Evolutionary conservation across 495 filamentous ascomycete species (phyloP), one percentile per base, ranked within the genome.

Genomic region (Xylaria flabelliformis): DNA sequence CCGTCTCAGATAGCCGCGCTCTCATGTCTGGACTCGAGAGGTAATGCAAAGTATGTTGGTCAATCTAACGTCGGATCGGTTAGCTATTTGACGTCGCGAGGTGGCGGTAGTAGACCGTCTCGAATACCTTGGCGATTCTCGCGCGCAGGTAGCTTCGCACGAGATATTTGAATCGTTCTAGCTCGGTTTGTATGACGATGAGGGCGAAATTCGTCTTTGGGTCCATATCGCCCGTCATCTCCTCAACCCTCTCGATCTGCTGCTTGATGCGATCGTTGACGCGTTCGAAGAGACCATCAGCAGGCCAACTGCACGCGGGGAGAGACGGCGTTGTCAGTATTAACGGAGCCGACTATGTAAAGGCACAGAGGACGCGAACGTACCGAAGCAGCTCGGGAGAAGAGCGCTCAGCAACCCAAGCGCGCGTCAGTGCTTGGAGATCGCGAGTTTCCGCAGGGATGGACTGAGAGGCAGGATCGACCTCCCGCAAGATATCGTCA

Each of bases 111-210:
- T 70, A 65, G 75, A 64, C 64, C 32, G 26, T 69, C 4, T 21
- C 15, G 34, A 65, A 67, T 78, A 83, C 90, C 83, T 99, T 99
- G 24, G 93, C 87, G 51, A 99, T 90, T 39, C 96, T 86, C n/a
- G 91, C 88, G 61, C 96, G 88, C 53, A 98, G 85, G 72, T 93
- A 91, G n/a, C 90, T 91, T 70, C 96, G 90, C 46, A 98, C 86
- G 46, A 98, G 85, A 78, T 92, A 98, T 84, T 97, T 97, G 80
- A 91, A 95, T 50, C 96, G 86, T 80, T 97, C 93, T 63, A 98
- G 90, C 85, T 99, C 96, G 34, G 97, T 98, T 85, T 99, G 96
- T 69, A 98, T 90, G 73, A 99, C 91, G 59, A 98, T 97, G 74
- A 98, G 91, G 73, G 87, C 89, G 79, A 99, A 97, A 81, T 97